phyloP scores from a whole-genome alignment of 257 asterid genomes.

The Przewalskia tangutica region DNA sequence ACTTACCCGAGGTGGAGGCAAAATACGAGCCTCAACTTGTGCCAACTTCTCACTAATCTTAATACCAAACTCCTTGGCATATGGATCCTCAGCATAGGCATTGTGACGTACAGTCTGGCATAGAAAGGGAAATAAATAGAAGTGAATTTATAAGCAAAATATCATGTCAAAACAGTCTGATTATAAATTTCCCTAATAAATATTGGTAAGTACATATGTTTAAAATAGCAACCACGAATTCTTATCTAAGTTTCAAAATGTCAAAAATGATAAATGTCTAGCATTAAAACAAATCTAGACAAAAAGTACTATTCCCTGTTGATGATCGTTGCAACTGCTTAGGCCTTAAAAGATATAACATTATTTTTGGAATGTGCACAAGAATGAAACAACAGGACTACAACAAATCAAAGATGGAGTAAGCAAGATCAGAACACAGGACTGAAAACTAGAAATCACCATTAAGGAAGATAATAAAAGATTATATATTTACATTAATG shows the following conservation, averaged over 20 bases:
- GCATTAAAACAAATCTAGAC: background rate
- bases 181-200: background rate
- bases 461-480: background rate
- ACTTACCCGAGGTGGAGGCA: constrained; percentile 88
- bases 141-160: background rate
- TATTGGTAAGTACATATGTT: background rate
- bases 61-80: constrained; percentile 91
- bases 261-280: background rate
- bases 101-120: constrained; percentile 77
- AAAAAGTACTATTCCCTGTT: background rate
- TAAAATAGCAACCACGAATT: background rate
- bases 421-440: background rate
- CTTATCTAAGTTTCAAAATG: background rate
- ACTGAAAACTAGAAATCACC: background rate
- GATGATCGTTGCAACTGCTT: no score
- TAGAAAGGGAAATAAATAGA: background rate
- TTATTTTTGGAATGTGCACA: background rate
- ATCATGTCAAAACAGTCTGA: background rate
- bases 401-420: background rate
- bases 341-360: background rate
- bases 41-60: constrained; percentile 79
- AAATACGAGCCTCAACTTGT: constrained; percentile 93
- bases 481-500: background rate
- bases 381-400: background rate
- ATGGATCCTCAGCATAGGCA: constrained; percentile 69